Base-by-base conservation (phyloP, 78 protist genomes). In the Creolimax fragrantissima region DNA sequence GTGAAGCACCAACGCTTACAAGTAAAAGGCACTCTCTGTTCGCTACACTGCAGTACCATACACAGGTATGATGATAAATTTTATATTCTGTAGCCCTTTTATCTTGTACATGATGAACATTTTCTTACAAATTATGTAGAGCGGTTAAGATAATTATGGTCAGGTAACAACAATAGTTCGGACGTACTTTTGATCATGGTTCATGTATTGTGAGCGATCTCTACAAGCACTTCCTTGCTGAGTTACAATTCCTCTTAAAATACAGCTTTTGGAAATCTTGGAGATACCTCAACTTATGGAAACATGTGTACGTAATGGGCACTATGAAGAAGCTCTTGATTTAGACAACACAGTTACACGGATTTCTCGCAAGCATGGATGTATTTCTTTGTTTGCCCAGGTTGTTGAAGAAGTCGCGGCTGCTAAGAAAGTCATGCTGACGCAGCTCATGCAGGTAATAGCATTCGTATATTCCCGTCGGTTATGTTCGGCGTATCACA, bases 201-300 rank as follows among this genome's bases (percentile, higher is more conserved):
- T n/a, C n/a, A n/a, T n/a, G n/a, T n/a, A n/a, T n/a, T n/a, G n/a
- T n/a, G n/a, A n/a, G n/a, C n/a, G n/a, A n/a, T n/a, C n/a, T n/a
- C n/a, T n/a, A n/a, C n/a, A n/a, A n/a, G n/a, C n/a, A n/a, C n/a
- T n/a, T n/a, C n/a, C n/a, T n/a, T n/a, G n/a, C n/a, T n/a, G n/a
- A n/a, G n/a, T n/a, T n/a, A n/a, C n/a, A n/a, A n/a, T n/a, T n/a
- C n/a, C 74, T 58, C 24, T 58, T 45, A 90, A 89, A 41, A 37
- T 43, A 11, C 94, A 90, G 85, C 92, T 93, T 1, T 74, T 93
- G 37, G 94, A 93, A 67, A 39, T 93, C 2, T 86, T 93, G 3
- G 94, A 93, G 84, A 42, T 92, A 32, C 90, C 93, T 3, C 93
- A 92, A 81, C 88, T 93, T 66, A 93, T 93, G 94, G 94, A 93